Conservation (phyloP, 805 yeast species). For the Tetrapisispora namnaoensis region DNA sequence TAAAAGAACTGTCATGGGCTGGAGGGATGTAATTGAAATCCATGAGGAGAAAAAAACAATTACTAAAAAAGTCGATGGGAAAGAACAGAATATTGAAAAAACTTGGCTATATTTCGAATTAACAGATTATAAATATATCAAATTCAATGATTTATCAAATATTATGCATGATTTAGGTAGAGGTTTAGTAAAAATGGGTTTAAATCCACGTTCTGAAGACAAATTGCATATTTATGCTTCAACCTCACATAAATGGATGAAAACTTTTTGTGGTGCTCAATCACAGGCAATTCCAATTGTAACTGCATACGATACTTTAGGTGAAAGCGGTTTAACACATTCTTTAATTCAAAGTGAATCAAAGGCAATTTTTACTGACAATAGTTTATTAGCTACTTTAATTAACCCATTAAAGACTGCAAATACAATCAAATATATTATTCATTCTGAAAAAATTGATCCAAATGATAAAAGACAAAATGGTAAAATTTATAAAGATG, state of each 20-base stretch:
- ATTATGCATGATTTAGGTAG: constrained; percentile 50
- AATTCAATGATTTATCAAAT: constrained; percentile 46
- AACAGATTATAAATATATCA: constrained; percentile 57
- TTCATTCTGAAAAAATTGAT: constrained; percentile 57
- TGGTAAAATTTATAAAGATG: constrained; percentile 50
- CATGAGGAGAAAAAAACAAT: constrained; percentile 70
- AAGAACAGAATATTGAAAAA: constrained; percentile 61
- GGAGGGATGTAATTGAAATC: constrained; percentile 65
- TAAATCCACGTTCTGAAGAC: constrained; percentile 49
- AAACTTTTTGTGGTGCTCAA: constrained; percentile 67
- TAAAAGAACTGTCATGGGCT: constrained; percentile 51
- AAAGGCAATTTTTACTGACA: constrained; percentile 75
- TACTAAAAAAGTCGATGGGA: constrained; percentile 70
- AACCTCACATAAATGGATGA: constrained; percentile 88
- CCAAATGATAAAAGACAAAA: constrained; percentile 51
- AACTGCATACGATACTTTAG: constrained; percentile 93
- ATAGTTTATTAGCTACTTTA: constrained; percentile 54
- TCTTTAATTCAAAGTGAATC: constrained; percentile 78
- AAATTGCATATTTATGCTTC: constrained; percentile 77
- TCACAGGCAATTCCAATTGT: constrained; percentile 78
- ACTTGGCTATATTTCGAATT: constrained; percentile 82
- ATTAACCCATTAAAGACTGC: constrained; percentile 64
- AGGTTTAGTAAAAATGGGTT: constrained; percentile 68
- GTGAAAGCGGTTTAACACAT: constrained; percentile 79
- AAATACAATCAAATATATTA: constrained; percentile 50